These are phyloP conservation scores for Nemania bipapillata DNA, from an alignment of 2,329 filamentous ascomycete species.

Conservation along the genomic window DNA sequence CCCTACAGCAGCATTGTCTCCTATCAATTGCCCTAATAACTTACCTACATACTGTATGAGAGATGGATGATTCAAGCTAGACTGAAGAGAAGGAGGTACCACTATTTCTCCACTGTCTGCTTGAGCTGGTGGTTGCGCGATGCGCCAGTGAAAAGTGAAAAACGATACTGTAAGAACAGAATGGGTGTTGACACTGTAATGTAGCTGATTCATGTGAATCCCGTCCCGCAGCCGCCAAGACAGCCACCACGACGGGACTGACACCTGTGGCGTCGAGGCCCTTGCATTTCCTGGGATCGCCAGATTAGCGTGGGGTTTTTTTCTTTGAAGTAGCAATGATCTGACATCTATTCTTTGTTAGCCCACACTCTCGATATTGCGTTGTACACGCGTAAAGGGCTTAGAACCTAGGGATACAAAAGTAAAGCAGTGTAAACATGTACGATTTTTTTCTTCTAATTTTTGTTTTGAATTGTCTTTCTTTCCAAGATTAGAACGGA, in stretches of 20 bases:
- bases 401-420: neutral
- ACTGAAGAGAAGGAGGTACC: no score
- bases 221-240: neutral
- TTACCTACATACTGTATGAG: no score
- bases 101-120: no score
- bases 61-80: neutral
- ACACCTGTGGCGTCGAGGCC: conserved; percentile 24
- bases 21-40: neutral
- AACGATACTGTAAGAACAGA: neutral
- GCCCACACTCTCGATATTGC: neutral
- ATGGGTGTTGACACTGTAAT: neutral
- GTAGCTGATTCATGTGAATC: conserved; percentile 8
- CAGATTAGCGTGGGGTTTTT: neutral
- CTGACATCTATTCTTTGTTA: neutral
- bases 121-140: neutral
- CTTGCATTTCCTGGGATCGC: conserved; percentile 10
- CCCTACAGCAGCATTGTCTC: neutral
- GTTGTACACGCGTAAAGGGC: neutral
- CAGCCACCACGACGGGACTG: conserved; percentile 8
- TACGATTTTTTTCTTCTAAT: neutral
- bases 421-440: neutral
- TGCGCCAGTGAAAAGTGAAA: neutral
- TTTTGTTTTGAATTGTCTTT: no score
- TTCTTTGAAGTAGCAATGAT: neutral
- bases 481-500: no score